Evolutionary conservation across 805 yeast genomes (phyloP).

Genomic region (Saturnispora diversa): DNA sequence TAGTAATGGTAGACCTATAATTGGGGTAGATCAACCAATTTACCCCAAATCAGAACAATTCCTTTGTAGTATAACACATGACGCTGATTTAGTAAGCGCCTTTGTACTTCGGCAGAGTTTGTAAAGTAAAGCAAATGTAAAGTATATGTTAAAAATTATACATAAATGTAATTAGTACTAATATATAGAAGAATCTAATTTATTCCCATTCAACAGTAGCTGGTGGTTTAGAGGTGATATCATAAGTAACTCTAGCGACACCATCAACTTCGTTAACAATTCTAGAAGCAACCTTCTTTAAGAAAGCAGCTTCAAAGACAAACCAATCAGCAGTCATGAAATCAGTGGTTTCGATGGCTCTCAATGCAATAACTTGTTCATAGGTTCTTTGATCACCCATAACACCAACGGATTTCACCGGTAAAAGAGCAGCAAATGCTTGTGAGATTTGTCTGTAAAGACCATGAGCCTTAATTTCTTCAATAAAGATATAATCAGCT

Average conservation of each 20-base stretch:
- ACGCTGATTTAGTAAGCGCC: constrained; percentile 50
- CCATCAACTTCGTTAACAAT: constrained; percentile 98
- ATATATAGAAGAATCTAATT: constrained; percentile 7
- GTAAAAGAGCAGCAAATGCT: constrained; percentile 94
- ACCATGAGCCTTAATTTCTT: constrained; percentile 91
- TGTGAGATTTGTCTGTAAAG: constrained; percentile 88
- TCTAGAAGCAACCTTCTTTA: constrained; percentile 89
- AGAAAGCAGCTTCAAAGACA: constrained; percentile 83
- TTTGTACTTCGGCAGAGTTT: constrained; percentile 33
- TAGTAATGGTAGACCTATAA: constrained; percentile 35
- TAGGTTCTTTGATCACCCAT: constrained; percentile 99
- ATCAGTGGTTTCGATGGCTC: constrained; percentile 96
- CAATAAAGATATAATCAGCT: constrained; percentile 93
- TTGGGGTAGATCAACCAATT: constrained; percentile 28
- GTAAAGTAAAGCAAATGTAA: not conserved
- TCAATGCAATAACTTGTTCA: constrained; percentile 97
- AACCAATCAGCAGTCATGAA: constrained; percentile 99
- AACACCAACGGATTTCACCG: constrained; percentile 98
- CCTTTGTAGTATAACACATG: constrained; percentile 55
- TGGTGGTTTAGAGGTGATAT: constrained; percentile 98
- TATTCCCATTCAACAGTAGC: constrained; percentile 99
- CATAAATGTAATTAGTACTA: no score
- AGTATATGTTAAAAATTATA: constrained; percentile 2
- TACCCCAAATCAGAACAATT: constrained; percentile 36
- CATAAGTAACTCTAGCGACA: constrained; percentile 98